Conservation (phyloP, 352 stramenopile genomes). For the Phytopythium aichiense region DNA sequence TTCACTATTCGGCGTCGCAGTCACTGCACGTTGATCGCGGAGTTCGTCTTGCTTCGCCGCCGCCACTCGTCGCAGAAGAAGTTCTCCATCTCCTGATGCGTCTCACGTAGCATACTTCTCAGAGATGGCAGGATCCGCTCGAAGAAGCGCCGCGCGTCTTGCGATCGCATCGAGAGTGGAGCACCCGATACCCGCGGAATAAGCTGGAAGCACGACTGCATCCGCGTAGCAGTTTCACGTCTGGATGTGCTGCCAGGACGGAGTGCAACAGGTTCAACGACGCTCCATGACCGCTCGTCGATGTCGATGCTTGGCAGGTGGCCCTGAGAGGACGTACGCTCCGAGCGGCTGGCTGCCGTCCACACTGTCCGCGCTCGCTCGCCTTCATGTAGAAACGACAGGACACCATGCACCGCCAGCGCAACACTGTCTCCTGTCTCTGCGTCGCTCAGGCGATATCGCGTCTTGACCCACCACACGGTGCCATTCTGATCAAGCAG, state of each 20-base stretch:
- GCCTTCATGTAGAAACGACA: neutral
- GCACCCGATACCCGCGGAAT: neutral
- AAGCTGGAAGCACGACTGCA: neutral
- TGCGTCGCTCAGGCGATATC: neutral
- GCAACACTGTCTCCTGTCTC: neutral
- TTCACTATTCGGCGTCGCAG: too few relatives aligned
- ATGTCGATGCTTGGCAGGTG: neutral
- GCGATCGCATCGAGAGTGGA: neutral
- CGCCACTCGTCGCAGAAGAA: neutral
- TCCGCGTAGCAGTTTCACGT: neutral
- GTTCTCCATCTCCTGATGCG: conserved; percentile 1
- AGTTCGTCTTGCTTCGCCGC: neutral
- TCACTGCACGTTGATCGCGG: too few relatives aligned
- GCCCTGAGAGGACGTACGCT: neutral
- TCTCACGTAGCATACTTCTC: neutral
- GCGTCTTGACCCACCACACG: neutral
- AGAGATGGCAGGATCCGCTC: neutral
- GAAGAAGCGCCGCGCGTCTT: neutral
- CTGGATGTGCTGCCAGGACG: neutral
- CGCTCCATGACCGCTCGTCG: neutral
- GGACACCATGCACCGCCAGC: neutral
- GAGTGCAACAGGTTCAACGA: neutral
- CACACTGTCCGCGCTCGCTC: neutral
- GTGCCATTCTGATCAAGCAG: neutral
- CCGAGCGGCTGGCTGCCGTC: neutral